Percentiles rank a stretch among this genome's conserved stretches.
phyloP scores from a whole-genome alignment of 2,329 filamentous ascomycete genomes.

The Didymella segeticola region DNA sequence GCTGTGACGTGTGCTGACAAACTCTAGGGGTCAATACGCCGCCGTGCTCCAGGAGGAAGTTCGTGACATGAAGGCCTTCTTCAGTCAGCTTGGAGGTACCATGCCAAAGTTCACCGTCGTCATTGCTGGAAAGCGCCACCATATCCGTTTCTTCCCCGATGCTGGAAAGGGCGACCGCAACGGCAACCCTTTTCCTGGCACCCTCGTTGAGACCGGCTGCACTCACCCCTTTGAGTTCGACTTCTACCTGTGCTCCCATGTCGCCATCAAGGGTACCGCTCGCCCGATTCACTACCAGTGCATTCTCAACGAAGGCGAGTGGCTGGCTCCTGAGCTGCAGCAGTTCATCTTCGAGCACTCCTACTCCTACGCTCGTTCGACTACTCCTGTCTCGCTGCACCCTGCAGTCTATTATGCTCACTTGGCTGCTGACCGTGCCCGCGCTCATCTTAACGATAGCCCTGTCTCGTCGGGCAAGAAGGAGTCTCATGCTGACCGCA shows the following conservation, averaged over 20 bases:
- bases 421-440: conserved; percentile 80
- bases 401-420: conserved; percentile 97
- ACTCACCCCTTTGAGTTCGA: conserved; percentile 91
- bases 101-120: conserved; percentile 80
- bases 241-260: conserved; percentile 75
- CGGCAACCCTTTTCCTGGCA: conserved; percentile 83
- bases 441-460: conserved; percentile 69
- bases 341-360: conserved; percentile 93
- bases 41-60: conserved; percentile 84
- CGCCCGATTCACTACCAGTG: conserved; percentile 93
- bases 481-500: conserved; percentile 38
- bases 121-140: conserved; percentile 91
- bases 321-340: conserved; percentile 73
- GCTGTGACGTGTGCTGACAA: background rate
- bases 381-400: conserved; percentile 85
- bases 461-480: conserved; percentile 50
- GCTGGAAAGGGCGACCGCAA: conserved; percentile 71
- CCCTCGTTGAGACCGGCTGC: conserved; percentile 85
- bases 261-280: conserved; percentile 91
- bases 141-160: conserved; percentile 88
- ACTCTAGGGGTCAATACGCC: conserved; percentile 79
- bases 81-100: conserved; percentile 53
- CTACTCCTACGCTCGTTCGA: conserved; percentile 91
- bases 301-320: conserved; percentile 78
- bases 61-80: conserved; percentile 67